Evolutionary conservation across 106 monocot genomes (phyloP), one percentile per base, ranked within the genome.

Genomic region (Agapanthus africanus): DNA sequence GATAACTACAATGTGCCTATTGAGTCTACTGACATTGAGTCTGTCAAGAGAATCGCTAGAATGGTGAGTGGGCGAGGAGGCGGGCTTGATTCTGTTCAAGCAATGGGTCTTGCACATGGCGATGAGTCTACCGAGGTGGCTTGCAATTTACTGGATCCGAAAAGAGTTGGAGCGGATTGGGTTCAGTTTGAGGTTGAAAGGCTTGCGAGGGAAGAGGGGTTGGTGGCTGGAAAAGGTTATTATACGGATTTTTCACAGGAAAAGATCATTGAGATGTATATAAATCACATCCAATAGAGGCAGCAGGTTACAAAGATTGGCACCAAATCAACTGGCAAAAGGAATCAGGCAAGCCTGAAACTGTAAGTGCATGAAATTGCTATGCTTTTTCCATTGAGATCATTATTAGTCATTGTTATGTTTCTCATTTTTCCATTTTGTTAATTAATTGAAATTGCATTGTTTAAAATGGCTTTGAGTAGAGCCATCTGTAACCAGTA

Each of bases 1-100:
- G 80, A 82, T 50, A 94, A 90, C 76, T 94, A 90, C 79, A 94
- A 90, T 56, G 84, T 90, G 28, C 94, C 90, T 9, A 71, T 94
- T 2, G 15, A 25, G 50, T 76, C 84, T 9, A 64, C 62, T 21
- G 81, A 94, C 67, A 54, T 90, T 15, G 52, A 71, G 15, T 63
- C 59, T 19, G 85, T 83, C 10, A 73, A 57, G 35, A 80, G 74
- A 49, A 87, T 94, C 23, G 80, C 90, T 6, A 76, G 73, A 32
- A 70, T 40, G 38, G 85, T 94, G 10, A 87, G 94, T 54, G 85
- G 66, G 41, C 67, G 94, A 60, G 87, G 94, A 66, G 90, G 94
- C 47, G 94, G 94, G 40, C 84, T 94, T 10, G 30, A 80, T 36
- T 79, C 82, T 7, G 94, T 94, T 30, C 90, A 94, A 70, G 90